These are phyloP conservation scores for Nitzschia palea DNA, from an alignment of 108 stramenopile genomes.

Conservation along the genomic window DNA sequence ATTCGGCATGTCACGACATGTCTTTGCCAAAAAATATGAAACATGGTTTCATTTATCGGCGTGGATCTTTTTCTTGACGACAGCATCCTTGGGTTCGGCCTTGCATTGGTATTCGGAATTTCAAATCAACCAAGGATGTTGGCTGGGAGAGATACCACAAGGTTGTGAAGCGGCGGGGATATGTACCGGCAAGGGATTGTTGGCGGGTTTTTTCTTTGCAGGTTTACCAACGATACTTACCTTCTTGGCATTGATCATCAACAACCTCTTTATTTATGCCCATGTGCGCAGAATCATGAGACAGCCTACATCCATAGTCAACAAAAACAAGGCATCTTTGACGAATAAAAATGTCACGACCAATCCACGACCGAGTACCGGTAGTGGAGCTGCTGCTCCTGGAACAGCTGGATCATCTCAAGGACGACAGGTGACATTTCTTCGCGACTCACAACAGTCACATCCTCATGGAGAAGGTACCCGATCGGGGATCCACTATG, in stretches of 20 bases:
- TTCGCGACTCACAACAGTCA: not conserved
- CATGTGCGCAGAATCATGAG: slow-evolving; percentile 11
- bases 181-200: not conserved
- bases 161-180: not conserved
- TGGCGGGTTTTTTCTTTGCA: slow-evolving; percentile 7
- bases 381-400: not conserved
- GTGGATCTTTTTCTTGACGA: not conserved
- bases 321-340: too few relatives aligned
- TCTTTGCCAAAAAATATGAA: slow-evolving; percentile 8
- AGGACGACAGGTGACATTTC: not conserved
- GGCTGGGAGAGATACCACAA: slow-evolving; percentile 15
- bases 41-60: not conserved
- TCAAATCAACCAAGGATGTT: not conserved
- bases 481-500: not conserved
- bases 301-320: too few relatives aligned
- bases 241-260: slow-evolving; percentile 3
- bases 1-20: not conserved
- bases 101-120: not conserved
- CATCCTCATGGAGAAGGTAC: too few relatives aligned
- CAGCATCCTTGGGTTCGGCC: not conserved
- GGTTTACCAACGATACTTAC: not conserved
- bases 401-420: too few relatives aligned
- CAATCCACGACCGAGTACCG: not conserved
- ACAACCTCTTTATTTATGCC: slow-evolving; percentile 12
- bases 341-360: not conserved